A percentile compares a stretch with the other conserved stretches of the same genome.
These are phyloP conservation scores for Xylaria venustula DNA, from an alignment of 495 filamentous ascomycete genomes.

Conservation along the genomic window DNA sequence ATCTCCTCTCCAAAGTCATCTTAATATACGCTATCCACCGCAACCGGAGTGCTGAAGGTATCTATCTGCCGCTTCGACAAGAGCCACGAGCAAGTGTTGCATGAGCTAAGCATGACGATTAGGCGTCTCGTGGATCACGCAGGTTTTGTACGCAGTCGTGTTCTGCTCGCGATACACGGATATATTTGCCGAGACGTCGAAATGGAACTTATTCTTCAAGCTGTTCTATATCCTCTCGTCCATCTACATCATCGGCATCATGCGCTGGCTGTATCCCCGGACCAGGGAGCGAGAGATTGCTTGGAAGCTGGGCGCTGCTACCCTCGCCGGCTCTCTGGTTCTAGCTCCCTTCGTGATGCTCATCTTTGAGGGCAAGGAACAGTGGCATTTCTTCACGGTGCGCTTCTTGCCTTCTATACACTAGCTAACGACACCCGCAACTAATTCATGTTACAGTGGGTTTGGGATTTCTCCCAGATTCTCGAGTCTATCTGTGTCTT, in stretches of 20 bases:
- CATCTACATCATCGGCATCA: conserved; percentile 83
- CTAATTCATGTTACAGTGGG: conserved; percentile 47
- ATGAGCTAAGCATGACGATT: conserved; percentile 19
- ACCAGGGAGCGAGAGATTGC: conserved; percentile 87
- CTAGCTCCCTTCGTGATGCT: conserved; percentile 65
- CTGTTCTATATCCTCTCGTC: conserved; percentile 81
- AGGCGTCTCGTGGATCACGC: conserved; percentile 94
- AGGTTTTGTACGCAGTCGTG: conserved; percentile 81
- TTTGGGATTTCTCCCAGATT: conserved; percentile 84
- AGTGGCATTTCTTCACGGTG: conserved; percentile 57
- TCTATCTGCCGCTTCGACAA: not conserved
- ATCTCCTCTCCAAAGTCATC: conserved; percentile 82
- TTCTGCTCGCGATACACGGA: conserved; percentile 88
- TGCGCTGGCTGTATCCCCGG: conserved; percentile 82
- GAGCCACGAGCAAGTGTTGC: not conserved
- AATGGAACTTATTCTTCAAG: conserved; percentile 76
- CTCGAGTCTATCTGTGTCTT: conserved; percentile 89
- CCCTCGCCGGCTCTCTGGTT: conserved; percentile 57
- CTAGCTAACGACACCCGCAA: not conserved
- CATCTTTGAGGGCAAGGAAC: conserved; percentile 50
- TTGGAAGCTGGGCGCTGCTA: conserved; percentile 77
- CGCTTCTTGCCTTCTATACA: conserved; percentile 20
- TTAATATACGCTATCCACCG: conserved; percentile 88
- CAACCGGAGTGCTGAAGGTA: conserved; percentile 86
- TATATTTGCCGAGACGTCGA: conserved; percentile 55